Percentiles rank a stretch among this genome's conserved stretches.
Conservation (phyloP, 352 stramenopile genomes). For the Phytophthora niederhauseri region DNA sequence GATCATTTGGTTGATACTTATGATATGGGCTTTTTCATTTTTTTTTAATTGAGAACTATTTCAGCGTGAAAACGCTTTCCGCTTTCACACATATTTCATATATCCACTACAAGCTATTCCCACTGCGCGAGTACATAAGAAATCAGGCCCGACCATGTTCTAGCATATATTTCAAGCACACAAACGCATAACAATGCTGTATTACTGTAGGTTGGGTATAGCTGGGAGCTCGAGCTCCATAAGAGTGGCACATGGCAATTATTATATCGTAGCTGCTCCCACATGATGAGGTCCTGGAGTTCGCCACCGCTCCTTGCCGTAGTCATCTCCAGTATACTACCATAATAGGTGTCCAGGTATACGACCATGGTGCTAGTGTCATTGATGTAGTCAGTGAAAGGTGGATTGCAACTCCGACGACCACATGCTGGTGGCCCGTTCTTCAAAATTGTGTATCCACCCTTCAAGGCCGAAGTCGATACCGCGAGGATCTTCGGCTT, state of each 20-base stretch:
- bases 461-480: neutral
- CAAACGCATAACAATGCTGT: no score
- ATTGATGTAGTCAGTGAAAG: neutral
- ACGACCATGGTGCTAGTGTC: neutral
- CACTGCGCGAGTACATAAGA: no score
- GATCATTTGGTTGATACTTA: no score
- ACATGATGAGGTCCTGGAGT: conserved; percentile 19
- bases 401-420: neutral
- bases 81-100: no score
- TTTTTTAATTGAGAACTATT: no score
- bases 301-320: conserved; percentile 8
- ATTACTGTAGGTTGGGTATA: no score
- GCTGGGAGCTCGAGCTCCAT: conserved; percentile 1
- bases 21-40: no score
- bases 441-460: neutral
- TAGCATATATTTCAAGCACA: no score
- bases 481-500: neutral
- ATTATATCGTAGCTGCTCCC: conserved; percentile 18
- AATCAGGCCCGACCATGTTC: no score
- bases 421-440: neutral
- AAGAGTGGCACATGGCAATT: no score
- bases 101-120: no score
- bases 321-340: neutral
- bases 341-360: neutral
- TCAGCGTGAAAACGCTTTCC: no score